A percentile compares a stretch with the other conserved stretches of the same genome.
Conservation (phyloP, 768 basidiomycete genomes). For the Tulasnella sp. region DNA sequence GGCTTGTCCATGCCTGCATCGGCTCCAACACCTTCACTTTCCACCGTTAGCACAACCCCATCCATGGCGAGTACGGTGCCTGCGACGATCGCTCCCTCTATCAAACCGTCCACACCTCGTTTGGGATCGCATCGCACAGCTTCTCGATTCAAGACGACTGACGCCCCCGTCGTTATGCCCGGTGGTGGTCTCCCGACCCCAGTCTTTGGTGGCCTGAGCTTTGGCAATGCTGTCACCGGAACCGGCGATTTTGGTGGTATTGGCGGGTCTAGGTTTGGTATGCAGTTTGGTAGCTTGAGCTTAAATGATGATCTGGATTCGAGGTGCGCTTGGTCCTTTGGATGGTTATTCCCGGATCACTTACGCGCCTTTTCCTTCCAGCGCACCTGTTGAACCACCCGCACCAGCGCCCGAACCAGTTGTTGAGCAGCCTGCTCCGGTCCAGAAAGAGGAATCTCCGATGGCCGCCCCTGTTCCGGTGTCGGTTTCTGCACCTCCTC, state of each 20-base stretch:
- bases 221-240: slow-evolving; percentile 2
- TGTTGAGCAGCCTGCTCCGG: neutral
- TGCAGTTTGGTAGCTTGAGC: slow-evolving; percentile 81
- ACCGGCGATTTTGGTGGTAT: slow-evolving; percentile 22
- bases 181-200: slow-evolving; percentile 8
- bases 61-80: slow-evolving; percentile 21
- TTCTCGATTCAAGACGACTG: slow-evolving; percentile 51
- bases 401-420: neutral
- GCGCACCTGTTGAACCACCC: neutral
- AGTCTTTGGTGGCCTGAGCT: slow-evolving; percentile 5
- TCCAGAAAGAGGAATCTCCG: neutral
- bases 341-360: neutral
- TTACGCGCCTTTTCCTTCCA: neutral
- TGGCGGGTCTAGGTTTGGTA: slow-evolving; percentile 64
- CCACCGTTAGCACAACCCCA: slow-evolving; percentile 22
- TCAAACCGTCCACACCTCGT: slow-evolving; percentile 32
- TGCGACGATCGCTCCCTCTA: slow-evolving; percentile 24
- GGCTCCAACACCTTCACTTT: slow-evolving; percentile 14
- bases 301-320: slow-evolving; percentile 37
- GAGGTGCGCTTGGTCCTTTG: neutral
- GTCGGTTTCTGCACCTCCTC: neutral
- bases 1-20: slow-evolving; percentile 23
- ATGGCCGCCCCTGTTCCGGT: neutral
- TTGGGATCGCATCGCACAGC: slow-evolving; percentile 43
- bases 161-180: slow-evolving; percentile 75